A percentile compares a stretch with the other conserved stretches of the same genome.
Conservation (phyloP, 1,139 yeast genomes). For the Scheffersomyces stambukii region DNA sequence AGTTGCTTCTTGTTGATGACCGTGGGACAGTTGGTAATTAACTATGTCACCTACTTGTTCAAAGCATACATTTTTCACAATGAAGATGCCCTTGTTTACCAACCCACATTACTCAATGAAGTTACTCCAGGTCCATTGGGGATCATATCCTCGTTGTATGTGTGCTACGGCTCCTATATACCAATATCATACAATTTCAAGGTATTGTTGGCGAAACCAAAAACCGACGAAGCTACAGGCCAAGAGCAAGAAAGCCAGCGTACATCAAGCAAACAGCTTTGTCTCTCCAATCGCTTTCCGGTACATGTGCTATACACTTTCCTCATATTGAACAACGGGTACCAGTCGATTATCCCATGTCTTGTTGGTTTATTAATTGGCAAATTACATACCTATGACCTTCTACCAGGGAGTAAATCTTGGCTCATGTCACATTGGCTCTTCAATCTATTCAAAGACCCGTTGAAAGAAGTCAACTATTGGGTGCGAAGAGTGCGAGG, state of each 20-base stretch:
- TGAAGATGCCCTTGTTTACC: constrained; percentile 13
- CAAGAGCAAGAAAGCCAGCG: neutral
- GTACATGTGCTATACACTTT: constrained; percentile 50
- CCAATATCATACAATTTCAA: constrained; percentile 63
- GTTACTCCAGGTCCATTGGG: constrained; percentile 62
- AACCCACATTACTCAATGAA: constrained; percentile 31
- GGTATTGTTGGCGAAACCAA: constrained; percentile 31
- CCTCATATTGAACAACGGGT: constrained; percentile 52
- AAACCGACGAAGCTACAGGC: constrained; percentile 5
- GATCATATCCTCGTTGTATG: constrained; percentile 53
- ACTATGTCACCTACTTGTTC: constrained; percentile 24
- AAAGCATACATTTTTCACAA: constrained; percentile 11
- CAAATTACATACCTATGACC: constrained; percentile 46
- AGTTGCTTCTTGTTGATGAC: constrained; percentile 33
- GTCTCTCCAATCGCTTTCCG: constrained; percentile 55
- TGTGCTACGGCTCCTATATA: constrained; percentile 51
- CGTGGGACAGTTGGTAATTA: constrained; percentile 32
- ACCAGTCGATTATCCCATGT: constrained; percentile 47
- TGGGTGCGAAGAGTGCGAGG: constrained; percentile 5
- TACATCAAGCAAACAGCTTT: constrained; percentile 23
- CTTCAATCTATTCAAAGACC: constrained; percentile 23
- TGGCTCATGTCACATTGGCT: constrained; percentile 42
- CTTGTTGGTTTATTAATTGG: constrained; percentile 60
- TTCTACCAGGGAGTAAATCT: constrained; percentile 57
- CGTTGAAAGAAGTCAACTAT: constrained; percentile 13